Base-by-base conservation (phyloP, 2,329 filamentous ascomycete genomes). In the Verruconis gallopava region DNA sequence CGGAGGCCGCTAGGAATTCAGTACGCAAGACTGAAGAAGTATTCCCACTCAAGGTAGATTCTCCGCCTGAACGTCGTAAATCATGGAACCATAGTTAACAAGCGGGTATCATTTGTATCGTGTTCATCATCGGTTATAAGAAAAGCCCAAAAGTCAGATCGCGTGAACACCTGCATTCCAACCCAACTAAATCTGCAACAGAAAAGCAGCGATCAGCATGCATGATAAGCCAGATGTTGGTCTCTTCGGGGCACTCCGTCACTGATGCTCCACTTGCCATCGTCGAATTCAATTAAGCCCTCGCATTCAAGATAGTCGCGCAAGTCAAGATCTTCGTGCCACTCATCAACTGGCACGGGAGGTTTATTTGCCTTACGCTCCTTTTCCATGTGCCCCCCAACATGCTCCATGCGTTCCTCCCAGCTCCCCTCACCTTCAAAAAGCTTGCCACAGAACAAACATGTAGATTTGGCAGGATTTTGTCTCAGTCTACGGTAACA, bases 391-490 rank as follows among this genome's bases (percentile, higher is more conserved):
- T 95, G 88, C 45, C 75, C 71, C 0, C 83, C 85, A 2, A 93
- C 75, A 60, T 95, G 88, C 58, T 95, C 88, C 77, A 93, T 85
- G 18, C 83, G 71, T 44, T 79, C 71, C 45, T 91, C 81, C 86
- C 86, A 94, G 9, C 75, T 75, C 4, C 66, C 70, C 0, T 55
- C 46, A 0, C 81, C 83, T 4, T 65, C 57, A 53, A 93, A 93
- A 1, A 57, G 55, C 38, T 71, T 72, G 1, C 48, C 53, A 57
- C 88, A 95, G 47, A 72, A 73, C 0, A 79, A 71, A 53, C 85
- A 86, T 2, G 48, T 46, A 57, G 79, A 79, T 30, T 65, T 60
- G 0, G 55, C 59, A 0, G 86, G 88, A 0, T 79, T 62, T 2
- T 66, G 53, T 20, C 85, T 75, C 1, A 81, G 68, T n/a, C 63